phyloP scores from a whole-genome alignment of 176 grass and related monocot species.

The Thalia dealbata region DNA sequence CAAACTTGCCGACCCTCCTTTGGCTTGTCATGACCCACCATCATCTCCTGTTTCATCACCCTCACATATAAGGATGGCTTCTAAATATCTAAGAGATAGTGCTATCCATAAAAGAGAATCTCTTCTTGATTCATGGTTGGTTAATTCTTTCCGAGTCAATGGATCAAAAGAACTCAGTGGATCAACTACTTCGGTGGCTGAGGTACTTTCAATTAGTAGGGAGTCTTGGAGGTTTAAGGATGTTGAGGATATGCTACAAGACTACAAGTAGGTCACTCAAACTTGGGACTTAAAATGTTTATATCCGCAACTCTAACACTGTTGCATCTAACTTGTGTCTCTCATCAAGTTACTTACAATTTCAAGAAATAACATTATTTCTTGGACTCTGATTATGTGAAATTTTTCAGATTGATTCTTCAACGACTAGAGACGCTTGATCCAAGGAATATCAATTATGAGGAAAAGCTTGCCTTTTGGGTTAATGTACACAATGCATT shows the following conservation, averaged over 20 bases:
- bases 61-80: neutral
- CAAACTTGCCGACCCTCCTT: conserved; percentile 14
- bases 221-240: conserved; percentile 1
- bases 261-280: neutral
- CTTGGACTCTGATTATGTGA: neutral
- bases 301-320: no score
- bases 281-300: neutral
- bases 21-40: conserved; percentile 1
- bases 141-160: conserved; percentile 6
- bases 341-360: neutral
- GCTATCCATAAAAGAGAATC: neutral
- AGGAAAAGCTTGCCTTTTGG: conserved; percentile 16
- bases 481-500: conserved; percentile 16
- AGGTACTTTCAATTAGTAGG: conserved; percentile 2
- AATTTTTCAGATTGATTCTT: conserved; percentile 1
- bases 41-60: conserved; percentile 2
- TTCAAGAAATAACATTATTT: neutral
- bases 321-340: no score
- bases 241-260: conserved; percentile 1
- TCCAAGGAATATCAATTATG: neutral
- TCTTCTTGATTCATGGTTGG: neutral
- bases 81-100: neutral
- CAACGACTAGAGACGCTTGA: neutral
- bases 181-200: neutral
- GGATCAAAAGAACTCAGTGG: conserved; percentile 9